A percentile compares a stretch with the other conserved stretches of the same genome.
Evolutionary conservation across 352 stramenopile species (phyloP).

Genomic region (Pythium apleroticum): DNA sequence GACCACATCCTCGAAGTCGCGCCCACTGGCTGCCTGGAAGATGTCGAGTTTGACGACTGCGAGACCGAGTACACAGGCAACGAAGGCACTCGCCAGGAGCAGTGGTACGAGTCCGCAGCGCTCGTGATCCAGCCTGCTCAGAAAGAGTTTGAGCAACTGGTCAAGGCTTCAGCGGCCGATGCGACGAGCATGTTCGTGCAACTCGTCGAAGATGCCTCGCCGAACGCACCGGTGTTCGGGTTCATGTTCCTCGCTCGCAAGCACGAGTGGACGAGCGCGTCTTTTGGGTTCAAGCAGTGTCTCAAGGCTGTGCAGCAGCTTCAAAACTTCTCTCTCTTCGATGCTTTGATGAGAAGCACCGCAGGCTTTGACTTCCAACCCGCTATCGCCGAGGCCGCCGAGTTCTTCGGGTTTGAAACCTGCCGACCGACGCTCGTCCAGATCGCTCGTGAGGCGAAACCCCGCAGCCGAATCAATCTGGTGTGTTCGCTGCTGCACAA

Average conservation of each 20-base stretch:
- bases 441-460: background rate
- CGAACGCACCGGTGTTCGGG: background rate
- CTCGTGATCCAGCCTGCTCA: constrained; percentile 11
- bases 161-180: background rate
- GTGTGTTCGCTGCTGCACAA: constrained; percentile 4
- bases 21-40: constrained; percentile 14
- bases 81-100: background rate
- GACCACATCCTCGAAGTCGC: constrained; percentile 6
- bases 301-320: background rate
- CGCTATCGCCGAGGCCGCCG: background rate
- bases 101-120: constrained; percentile 16
- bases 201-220: background rate
- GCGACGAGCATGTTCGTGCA: background rate
- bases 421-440: background rate
- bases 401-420: constrained; percentile 11
- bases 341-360: background rate
- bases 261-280: background rate
- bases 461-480: constrained; percentile 7
- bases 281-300: background rate
- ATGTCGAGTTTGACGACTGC: constrained; percentile 7
- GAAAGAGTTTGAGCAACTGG: constrained; percentile 11
- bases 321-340: background rate
- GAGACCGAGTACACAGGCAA: constrained; percentile 15
- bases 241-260: background rate
- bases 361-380: constrained; percentile 1